Evolutionary conservation across 768 basidiomycete species (phyloP).

Genomic region (Xerocomus brunneocitrinus): DNA sequence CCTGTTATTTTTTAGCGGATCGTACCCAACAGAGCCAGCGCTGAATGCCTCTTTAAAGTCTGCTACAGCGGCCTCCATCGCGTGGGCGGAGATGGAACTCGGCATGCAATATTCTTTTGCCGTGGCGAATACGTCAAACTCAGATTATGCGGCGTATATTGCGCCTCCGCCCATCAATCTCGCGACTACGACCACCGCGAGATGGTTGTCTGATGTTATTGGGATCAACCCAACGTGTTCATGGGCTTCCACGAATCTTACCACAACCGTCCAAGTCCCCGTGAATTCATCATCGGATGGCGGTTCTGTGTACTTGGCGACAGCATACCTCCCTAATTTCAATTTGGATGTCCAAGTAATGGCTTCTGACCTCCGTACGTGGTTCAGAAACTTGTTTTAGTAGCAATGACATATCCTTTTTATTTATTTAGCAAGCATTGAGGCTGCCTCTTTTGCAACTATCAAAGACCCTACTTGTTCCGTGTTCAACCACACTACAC

Average conservation of each 20-base stretch:
- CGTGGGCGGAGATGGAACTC: conserved; percentile 25
- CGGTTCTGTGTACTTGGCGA: not conserved
- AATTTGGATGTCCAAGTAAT: conserved; percentile 17
- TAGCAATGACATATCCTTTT: too few relatives aligned
- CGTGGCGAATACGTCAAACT: conserved; percentile 8
- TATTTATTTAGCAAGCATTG: not conserved
- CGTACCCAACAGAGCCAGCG: not conserved
- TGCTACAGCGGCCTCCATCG: conserved; percentile 17
- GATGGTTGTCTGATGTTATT: conserved; percentile 29
- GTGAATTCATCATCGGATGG: conserved; percentile 2
- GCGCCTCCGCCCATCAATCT: conserved; percentile 19
- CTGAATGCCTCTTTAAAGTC: conserved; percentile 7
- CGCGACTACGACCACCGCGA: conserved; percentile 14
- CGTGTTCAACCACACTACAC: conserved; percentile 24
- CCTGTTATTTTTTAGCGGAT: conserved; percentile 3
- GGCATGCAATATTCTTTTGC: conserved; percentile 24
- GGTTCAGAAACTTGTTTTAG: not conserved
- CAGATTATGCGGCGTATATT: conserved; percentile 16
- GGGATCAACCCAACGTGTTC: conserved; percentile 25
- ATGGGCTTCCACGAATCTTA: conserved; percentile 28
- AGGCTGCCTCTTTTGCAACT: not conserved
- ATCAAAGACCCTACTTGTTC: conserved; percentile 5
- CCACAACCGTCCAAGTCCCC: conserved; percentile 8
- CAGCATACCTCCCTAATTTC: conserved; percentile 13
- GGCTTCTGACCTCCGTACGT: conserved; percentile 4